These are phyloP conservation scores for Eleusine coracana DNA, from an alignment of 176 grass and related monocot genomes.

Conservation along the genomic window DNA sequence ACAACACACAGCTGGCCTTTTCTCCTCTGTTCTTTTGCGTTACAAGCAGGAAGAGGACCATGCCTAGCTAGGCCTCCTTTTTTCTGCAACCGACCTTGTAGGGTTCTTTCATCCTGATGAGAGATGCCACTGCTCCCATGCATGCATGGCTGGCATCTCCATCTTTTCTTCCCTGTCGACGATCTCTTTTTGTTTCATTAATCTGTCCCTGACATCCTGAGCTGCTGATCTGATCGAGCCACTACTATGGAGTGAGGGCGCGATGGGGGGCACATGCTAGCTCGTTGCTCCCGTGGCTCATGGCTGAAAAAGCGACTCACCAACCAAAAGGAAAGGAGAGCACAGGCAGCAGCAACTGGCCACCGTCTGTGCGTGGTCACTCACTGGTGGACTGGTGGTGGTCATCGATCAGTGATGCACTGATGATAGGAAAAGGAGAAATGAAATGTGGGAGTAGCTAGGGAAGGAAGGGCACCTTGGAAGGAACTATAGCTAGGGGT, in stretches of 20 bases:
- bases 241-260: conserved; percentile 42
- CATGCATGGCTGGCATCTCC: not conserved
- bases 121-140: conserved; percentile 9
- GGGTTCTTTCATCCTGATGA: conserved; percentile 21
- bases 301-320: conserved; percentile 51
- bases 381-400: not conserved
- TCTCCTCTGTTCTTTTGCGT: conserved; percentile 36
- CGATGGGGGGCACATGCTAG: conserved; percentile 54
- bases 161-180: conserved; percentile 45
- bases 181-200: conserved; percentile 69
- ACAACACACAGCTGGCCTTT: conserved; percentile 59
- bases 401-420: conserved; percentile 15
- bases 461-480: conserved; percentile 2
- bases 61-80: conserved; percentile 15
- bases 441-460: conserved; percentile 17
- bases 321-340: conserved; percentile 44
- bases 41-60: not conserved
- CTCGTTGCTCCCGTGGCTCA: conserved; percentile 44
- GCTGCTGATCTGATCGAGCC: conserved; percentile 39
- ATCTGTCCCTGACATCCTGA: conserved; percentile 44
- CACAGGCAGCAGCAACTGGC: conserved; percentile 11
- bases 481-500: not conserved
- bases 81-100: not conserved
- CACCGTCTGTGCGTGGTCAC: not conserved
- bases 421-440: conserved; percentile 26